phyloP scores from a whole-genome alignment of 768 basidiomycete genomes.

The Candolleomyces eurysporus region DNA sequence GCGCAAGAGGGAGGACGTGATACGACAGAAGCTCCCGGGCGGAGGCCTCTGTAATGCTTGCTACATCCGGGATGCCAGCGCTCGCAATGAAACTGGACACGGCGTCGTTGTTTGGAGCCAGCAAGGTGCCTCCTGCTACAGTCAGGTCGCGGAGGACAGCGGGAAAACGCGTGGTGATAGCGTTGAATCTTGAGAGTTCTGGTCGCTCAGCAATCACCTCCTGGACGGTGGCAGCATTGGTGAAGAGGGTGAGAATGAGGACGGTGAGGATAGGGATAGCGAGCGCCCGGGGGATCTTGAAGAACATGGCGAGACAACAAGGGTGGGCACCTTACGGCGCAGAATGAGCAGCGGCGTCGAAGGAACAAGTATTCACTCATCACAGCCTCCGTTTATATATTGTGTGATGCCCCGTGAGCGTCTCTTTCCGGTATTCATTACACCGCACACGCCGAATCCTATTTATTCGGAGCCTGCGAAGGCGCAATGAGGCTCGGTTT shows the following conservation, averaged over 20 bases:
- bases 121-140: neutral
- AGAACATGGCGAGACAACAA: neutral
- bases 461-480: too few relatives aligned
- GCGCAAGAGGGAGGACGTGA: neutral
- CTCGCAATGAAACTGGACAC: neutral
- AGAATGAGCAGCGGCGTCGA: too few relatives aligned
- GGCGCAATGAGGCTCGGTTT: too few relatives aligned
- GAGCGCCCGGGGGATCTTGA: neutral
- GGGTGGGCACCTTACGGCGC: neutral
- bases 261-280: neutral
- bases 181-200: neutral
- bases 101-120: slow-evolving; percentile 2
- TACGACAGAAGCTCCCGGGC: neutral
- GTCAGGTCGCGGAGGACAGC: neutral
- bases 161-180: neutral
- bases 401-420: too few relatives aligned
- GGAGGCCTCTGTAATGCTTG: neutral
- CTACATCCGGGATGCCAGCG: neutral
- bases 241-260: neutral
- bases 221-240: neutral
- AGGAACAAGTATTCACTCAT: too few relatives aligned
- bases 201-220: neutral
- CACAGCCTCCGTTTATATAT: too few relatives aligned
- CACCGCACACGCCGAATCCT: too few relatives aligned
- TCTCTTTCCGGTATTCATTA: too few relatives aligned